These are phyloP conservation scores for Metschnikowia colocasiae DNA, from an alignment of 805 yeast species.

Conservation along the genomic window DNA sequence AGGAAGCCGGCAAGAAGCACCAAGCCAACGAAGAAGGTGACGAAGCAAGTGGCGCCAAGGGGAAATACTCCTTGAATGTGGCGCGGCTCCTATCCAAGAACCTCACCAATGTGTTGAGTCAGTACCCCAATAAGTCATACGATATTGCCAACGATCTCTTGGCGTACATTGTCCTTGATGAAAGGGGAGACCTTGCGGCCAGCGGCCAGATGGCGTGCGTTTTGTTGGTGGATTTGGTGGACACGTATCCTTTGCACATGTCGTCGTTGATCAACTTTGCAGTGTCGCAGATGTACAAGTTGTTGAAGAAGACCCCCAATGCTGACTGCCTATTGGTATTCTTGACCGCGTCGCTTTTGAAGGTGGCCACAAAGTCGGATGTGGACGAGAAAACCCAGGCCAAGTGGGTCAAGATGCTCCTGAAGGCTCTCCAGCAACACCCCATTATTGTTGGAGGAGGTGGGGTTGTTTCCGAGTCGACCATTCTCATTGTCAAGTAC, in stretches of 20 bases:
- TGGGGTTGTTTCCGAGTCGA: slow-evolving; percentile 14
- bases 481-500: slow-evolving; percentile 29
- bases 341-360: slow-evolving; percentile 30
- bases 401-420: slow-evolving; percentile 31
- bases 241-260: slow-evolving; percentile 33
- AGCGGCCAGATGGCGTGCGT: slow-evolving; percentile 26
- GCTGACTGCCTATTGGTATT: slow-evolving; percentile 27
- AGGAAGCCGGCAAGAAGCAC: background rate
- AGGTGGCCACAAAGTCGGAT: slow-evolving; percentile 35
- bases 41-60: background rate
- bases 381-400: slow-evolving; percentile 39
- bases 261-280: slow-evolving; percentile 35
- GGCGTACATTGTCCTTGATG: slow-evolving; percentile 23
- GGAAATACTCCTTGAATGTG: slow-evolving; percentile 17
- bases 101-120: slow-evolving; percentile 24
- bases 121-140: slow-evolving; percentile 33
- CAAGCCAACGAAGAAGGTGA: background rate
- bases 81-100: slow-evolving; percentile 29
- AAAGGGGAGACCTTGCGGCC: slow-evolving; percentile 16
- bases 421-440: slow-evolving; percentile 25
- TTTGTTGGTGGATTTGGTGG: slow-evolving; percentile 36
- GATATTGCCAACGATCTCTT: slow-evolving; percentile 37
- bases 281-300: slow-evolving; percentile 35
- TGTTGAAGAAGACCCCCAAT: slow-evolving; percentile 32
- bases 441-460: slow-evolving; percentile 17